Evolutionary conservation across 768 basidiomycete genomes (phyloP).

Genomic region (Podaxis mareebaensis): DNA sequence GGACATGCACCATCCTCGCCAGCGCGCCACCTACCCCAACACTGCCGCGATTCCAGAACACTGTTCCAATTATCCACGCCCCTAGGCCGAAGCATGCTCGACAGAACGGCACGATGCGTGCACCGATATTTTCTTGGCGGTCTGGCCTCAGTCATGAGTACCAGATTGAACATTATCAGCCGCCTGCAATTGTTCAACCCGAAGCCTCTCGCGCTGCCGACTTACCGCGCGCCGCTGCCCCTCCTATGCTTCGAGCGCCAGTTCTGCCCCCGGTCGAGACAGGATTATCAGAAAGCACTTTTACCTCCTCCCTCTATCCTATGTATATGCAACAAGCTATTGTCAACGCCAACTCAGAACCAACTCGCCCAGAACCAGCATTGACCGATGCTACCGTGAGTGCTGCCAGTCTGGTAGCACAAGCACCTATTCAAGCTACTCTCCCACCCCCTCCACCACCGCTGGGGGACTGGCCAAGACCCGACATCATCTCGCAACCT

Average conservation of each 20-base stretch:
- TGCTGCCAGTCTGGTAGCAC: slow-evolving; percentile 22
- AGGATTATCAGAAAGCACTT: slow-evolving; percentile 3
- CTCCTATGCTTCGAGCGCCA: slow-evolving; percentile 6
- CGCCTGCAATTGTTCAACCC: slow-evolving; percentile 16
- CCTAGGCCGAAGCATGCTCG: slow-evolving; percentile 41
- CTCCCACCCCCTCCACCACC: slow-evolving; percentile 41
- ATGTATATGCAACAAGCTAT: slow-evolving; percentile 23
- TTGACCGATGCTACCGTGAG: slow-evolving; percentile 24
- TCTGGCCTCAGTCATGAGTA: slow-evolving; percentile 44
- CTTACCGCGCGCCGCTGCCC: slow-evolving; percentile 5
- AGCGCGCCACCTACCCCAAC: slow-evolving; percentile 35
- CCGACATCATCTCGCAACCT: slow-evolving; percentile 37
- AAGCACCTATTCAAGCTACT: slow-evolving; percentile 20
- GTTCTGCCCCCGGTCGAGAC: background rate
- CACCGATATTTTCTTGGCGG: slow-evolving; percentile 36
- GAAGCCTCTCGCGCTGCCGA: background rate
- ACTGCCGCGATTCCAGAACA: slow-evolving; percentile 34
- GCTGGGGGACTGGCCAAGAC: slow-evolving; percentile 57
- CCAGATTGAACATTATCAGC: slow-evolving; percentile 48
- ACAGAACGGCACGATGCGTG: slow-evolving; percentile 22
- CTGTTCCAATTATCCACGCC: slow-evolving; percentile 42
- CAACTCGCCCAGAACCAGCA: slow-evolving; percentile 30
- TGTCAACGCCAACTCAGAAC: slow-evolving; percentile 11
- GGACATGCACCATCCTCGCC: slow-evolving; percentile 27
- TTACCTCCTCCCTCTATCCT: slow-evolving; percentile 33